Base-by-base conservation (phyloP, 192 early-diverging fungal species). In the Obelidium mucronatum region DNA sequence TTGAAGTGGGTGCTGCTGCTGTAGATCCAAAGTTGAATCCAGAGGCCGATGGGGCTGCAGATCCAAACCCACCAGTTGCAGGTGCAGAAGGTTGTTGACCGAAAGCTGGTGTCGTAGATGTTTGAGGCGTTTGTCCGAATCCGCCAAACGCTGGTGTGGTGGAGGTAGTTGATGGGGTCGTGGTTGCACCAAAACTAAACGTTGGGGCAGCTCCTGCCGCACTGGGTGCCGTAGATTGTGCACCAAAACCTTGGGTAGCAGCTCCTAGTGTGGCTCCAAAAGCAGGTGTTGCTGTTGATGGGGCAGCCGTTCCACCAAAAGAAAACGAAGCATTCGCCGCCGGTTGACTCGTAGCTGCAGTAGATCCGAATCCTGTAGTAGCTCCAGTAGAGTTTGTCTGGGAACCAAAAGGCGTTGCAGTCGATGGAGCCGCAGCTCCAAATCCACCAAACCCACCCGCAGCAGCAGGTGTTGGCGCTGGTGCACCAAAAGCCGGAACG, bases 401-500 rank as follows among this genome's bases (percentile, higher is more conserved):
- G 24, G 52, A 53, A 17, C 52, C 52, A 53, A 53, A 53, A 24
- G 19, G 19, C 1, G 24, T n/a, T 53, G 52, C n/a, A n/a, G n/a
- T n/a, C 24, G 52, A 17, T 39, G 64, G 35, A 34, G n/a, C 31
- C n/a, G 59, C 59, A 52, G 51, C 51, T 52, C 51, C 51, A 52
- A 52, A 52, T n/a, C 13, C 51, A 17, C 17, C 1, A 0, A 30
- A 61, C 19, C n/a, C 59, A 30, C 22, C 59, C 30, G 24, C 19
- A 30, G 17, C 19, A 19, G 59, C 30, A 22, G 59, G 19, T 61
- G 59, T 17, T 61, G 59, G n/a, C 30, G 59, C 19, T 61, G 59
- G n/a, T 30, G 63, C 34, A 40, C 40, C 40, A 66, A 66, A 66
- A 17, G 19, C 51, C 51, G 51, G 51, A 52, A n/a, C n/a, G 13